Evolutionary conservation across 2,329 filamentous ascomycete genomes (phyloP).

Genomic region (Didymella lethalis): DNA sequence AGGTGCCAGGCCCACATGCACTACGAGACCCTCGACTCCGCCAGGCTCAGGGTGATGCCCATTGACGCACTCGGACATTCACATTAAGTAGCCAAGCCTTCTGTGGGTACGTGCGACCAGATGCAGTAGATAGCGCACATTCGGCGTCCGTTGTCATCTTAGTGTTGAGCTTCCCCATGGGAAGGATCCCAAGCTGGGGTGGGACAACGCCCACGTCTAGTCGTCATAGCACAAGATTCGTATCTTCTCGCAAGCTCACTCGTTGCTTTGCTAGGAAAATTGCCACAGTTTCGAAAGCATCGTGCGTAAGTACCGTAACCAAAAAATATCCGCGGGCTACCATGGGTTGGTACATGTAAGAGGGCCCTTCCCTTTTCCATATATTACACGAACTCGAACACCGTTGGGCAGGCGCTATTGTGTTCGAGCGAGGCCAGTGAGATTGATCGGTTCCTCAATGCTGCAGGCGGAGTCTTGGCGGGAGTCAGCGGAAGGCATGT

Average conservation of each 20-base stretch:
- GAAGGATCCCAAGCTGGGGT: constrained; percentile 8
- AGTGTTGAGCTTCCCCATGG: constrained; percentile 27
- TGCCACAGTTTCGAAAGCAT: constrained; percentile 14
- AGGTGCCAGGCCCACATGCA: constrained; percentile 33
- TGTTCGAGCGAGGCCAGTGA: constrained; percentile 23
- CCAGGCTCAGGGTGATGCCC: constrained; percentile 37
- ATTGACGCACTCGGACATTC: constrained; percentile 31
- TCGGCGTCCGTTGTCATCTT: constrained; percentile 26
- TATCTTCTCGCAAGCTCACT: constrained; percentile 1
- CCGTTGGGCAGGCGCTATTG: constrained; percentile 15
- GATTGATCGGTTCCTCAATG: constrained; percentile 26
- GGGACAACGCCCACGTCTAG: constrained; percentile 16
- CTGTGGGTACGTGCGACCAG: constrained; percentile 21
- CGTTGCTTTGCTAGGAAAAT: constrained; percentile 5
- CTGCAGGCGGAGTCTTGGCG: constrained; percentile 39
- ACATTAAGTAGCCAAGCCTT: constrained; percentile 31
- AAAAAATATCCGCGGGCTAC: constrained; percentile 21
- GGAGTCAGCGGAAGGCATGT: constrained; percentile 27
- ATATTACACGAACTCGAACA: constrained; percentile 27
- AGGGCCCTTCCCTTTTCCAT: constrained; percentile 17
- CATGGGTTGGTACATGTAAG: constrained; percentile 26
- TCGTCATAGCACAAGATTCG: constrained; percentile 5
- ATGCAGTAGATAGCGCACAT: constrained; percentile 28
- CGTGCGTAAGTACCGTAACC: constrained; percentile 29
- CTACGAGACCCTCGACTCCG: constrained; percentile 41